phyloP scores from a whole-genome alignment of 495 filamentous ascomycete species.

The Xylaria venustula region DNA sequence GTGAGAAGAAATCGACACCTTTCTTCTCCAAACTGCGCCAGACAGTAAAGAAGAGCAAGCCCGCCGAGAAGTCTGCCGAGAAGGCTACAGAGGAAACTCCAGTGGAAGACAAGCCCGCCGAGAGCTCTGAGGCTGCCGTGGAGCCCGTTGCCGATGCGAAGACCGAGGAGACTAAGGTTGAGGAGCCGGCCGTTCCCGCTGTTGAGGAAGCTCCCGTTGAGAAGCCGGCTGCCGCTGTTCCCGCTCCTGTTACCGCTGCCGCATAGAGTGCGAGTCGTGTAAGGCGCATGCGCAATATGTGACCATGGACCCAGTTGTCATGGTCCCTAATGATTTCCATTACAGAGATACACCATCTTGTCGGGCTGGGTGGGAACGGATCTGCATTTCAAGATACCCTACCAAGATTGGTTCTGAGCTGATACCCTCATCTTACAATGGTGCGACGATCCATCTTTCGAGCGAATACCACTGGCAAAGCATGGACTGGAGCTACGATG shows the following conservation, averaged over 20 bases:
- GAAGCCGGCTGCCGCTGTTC: slow-evolving; percentile 34
- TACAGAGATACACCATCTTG: slow-evolving; percentile 29
- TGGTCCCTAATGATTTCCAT: slow-evolving; percentile 32
- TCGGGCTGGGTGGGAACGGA: slow-evolving; percentile 49
- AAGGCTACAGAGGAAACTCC: slow-evolving; percentile 46
- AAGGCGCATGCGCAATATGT: slow-evolving; percentile 13
- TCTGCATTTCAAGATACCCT: slow-evolving; percentile 59
- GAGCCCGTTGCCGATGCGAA: slow-evolving; percentile 29
- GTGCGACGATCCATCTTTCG: slow-evolving; percentile 15
- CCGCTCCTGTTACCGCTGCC: slow-evolving; percentile 46
- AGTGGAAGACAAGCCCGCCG: slow-evolving; percentile 49
- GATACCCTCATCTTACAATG: slow-evolving; percentile 42
- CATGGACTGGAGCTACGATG: slow-evolving; percentile 18
- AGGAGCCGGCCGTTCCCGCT: slow-evolving; percentile 34
- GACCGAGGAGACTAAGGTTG: slow-evolving; percentile 16
- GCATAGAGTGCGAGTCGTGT: slow-evolving; percentile 40
- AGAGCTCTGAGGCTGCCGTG: slow-evolving; percentile 49
- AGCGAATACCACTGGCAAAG: slow-evolving; percentile 12
- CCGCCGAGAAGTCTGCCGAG: slow-evolving; percentile 47
- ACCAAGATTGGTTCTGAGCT: slow-evolving; percentile 49
- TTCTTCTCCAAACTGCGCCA: slow-evolving; percentile 59
- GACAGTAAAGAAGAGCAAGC: slow-evolving; percentile 51
- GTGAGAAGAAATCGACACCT: slow-evolving; percentile 52
- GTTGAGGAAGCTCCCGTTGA: slow-evolving; percentile 35
- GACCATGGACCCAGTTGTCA: slow-evolving; percentile 13